These are phyloP conservation scores for Deinandra increscens DNA, from an alignment of 129 eudicot genomes.

Conservation along the genomic window DNA sequence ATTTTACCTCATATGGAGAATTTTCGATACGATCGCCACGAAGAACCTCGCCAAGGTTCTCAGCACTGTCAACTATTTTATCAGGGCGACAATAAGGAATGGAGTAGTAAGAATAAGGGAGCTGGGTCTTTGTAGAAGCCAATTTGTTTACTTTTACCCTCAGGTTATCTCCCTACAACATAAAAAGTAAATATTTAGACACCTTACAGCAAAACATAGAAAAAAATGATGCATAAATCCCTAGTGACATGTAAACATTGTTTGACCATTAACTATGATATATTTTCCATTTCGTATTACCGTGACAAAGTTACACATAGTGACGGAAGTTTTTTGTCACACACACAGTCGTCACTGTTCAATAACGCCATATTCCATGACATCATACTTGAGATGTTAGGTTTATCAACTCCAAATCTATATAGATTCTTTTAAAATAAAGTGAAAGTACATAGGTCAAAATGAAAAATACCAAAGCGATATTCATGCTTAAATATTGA, in stretches of 20 bases:
- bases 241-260: background rate
- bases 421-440: background rate
- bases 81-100: conserved; percentile 60
- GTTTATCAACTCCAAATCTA: background rate
- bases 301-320: conserved; percentile 9
- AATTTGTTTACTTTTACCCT: conserved; percentile 66
- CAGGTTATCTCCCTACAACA: conserved; percentile 6
- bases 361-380: background rate
- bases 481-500: background rate
- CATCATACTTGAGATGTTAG: background rate
- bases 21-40: conserved; percentile 69
- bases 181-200: background rate
- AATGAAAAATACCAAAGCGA: background rate
- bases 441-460: background rate
- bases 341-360: background rate
- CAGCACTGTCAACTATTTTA: conserved; percentile 54
- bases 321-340: conserved; percentile 12
- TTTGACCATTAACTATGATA: conserved; percentile 5
- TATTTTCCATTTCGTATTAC: background rate
- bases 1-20: conserved; percentile 62
- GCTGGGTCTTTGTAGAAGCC: conserved; percentile 67
- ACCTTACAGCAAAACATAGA: background rate
- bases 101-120: conserved; percentile 70
- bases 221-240: background rate
- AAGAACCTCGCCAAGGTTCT: conserved; percentile 71